These are phyloP conservation scores for Fusarium robinianum DNA, from an alignment of 2,329 filamentous ascomycete genomes.

Conservation along the genomic window DNA sequence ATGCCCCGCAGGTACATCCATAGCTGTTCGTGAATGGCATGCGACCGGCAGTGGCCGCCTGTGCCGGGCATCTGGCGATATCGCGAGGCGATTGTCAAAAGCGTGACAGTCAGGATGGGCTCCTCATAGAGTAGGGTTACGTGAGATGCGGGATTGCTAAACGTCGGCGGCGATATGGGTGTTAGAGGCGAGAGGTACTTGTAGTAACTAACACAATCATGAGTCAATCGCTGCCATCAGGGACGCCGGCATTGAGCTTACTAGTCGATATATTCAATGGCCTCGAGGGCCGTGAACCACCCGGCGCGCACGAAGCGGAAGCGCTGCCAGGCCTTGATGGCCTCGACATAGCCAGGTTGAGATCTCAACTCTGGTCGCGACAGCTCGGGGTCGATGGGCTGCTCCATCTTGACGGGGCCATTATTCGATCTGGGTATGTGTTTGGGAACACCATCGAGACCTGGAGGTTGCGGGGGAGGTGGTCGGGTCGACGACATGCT, in stretches of 20 bases:
- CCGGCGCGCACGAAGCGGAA: slow-evolving; percentile 95
- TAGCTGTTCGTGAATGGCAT: slow-evolving; percentile 91
- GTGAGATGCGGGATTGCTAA: slow-evolving; percentile 80
- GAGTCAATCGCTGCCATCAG: no score
- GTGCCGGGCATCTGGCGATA: slow-evolving; percentile 81
- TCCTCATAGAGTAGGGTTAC: slow-evolving; percentile 82
- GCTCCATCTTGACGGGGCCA: slow-evolving; percentile 37
- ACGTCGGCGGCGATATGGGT: slow-evolving; percentile 90
- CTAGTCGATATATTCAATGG: slow-evolving; percentile 93
- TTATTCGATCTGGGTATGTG: slow-evolving; percentile 22
- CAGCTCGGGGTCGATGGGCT: slow-evolving; percentile 53
- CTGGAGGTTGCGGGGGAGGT: slow-evolving; percentile 17
- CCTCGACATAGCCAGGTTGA: slow-evolving; percentile 66
- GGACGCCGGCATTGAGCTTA: slow-evolving; percentile 54
- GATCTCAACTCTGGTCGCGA: slow-evolving; percentile 50
- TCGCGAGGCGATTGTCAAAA: slow-evolving; percentile 87
- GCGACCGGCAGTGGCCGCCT: slow-evolving; percentile 79
- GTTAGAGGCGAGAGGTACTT: slow-evolving; percentile 88
- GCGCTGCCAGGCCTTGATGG: slow-evolving; percentile 84
- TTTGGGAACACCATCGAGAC: slow-evolving; percentile 28
- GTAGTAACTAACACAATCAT: slow-evolving; percentile 70
- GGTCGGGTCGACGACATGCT: slow-evolving; percentile 24
- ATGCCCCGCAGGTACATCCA: slow-evolving; percentile 95
- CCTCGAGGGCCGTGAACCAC: slow-evolving; percentile 94
- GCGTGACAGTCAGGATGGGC: slow-evolving; percentile 87